Percentiles rank a stretch among this genome's conserved stretches.
Conservation (phyloP, 1,284 basidiomycete genomes). For the Neonothopanus nambi region DNA sequence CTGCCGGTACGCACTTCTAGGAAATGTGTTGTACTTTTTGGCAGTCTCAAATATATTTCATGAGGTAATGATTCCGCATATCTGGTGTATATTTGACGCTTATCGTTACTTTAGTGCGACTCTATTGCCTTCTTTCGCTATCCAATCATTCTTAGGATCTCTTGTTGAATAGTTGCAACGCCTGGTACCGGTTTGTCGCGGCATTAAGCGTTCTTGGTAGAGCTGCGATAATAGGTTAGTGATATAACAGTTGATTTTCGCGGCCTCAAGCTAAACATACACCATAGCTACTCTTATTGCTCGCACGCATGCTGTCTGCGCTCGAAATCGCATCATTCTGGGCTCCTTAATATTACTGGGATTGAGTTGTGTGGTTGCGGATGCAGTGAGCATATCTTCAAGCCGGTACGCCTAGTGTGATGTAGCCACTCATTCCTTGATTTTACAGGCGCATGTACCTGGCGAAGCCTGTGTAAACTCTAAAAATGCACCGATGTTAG, state of each 20-base stretch:
- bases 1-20: conserved; percentile 36
- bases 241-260: neutral
- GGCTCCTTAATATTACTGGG: conserved; percentile 24
- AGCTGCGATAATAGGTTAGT: conserved; percentile 32
- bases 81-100: neutral
- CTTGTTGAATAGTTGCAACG: conserved; percentile 27
- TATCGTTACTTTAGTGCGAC: neutral
- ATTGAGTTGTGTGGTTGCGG: conserved; percentile 10
- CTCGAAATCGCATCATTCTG: conserved; percentile 23
- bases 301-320: conserved; percentile 25
- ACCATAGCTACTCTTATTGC: conserved; percentile 3
- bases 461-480: neutral
- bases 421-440: no score
- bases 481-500: conserved; percentile 1
- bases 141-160: neutral
- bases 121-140: neutral
- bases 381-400: conserved; percentile 11
- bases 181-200: conserved; percentile 30
- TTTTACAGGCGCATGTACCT: conserved; percentile 1
- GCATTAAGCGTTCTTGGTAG: conserved; percentile 34
- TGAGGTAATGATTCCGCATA: conserved; percentile 19
- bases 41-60: conserved; percentile 26
- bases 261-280: neutral
- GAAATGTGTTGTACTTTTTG: conserved; percentile 34
- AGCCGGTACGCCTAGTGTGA: conserved; percentile 10